Evolutionary conservation across 768 basidiomycete genomes (phyloP).

Genomic region (Piloderma croceum): DNA sequence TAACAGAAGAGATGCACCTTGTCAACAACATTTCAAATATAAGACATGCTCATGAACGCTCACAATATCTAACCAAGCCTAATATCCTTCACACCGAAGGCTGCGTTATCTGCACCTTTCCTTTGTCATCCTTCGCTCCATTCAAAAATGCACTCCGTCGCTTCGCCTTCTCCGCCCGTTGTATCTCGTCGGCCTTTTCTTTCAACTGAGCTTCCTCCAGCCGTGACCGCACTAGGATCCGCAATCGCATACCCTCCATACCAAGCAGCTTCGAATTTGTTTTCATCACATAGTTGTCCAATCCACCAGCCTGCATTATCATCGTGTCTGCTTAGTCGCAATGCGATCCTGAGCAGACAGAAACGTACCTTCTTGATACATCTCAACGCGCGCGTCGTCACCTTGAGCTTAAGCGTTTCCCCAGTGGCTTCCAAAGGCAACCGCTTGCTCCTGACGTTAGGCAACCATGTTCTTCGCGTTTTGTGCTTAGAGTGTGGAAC

Average conservation of each 20-base stretch:
- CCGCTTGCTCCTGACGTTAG: constrained; percentile 78
- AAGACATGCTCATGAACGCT: no score
- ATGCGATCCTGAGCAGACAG: background rate
- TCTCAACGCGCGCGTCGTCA: constrained; percentile 71
- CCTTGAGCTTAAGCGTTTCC: constrained; percentile 53
- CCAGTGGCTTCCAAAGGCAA: constrained; percentile 63
- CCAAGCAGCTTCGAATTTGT: constrained; percentile 30
- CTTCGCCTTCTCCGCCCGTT: no score
- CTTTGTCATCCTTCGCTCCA: no score
- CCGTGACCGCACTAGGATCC: constrained; percentile 33
- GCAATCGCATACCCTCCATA: constrained; percentile 36
- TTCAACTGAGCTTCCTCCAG: no score
- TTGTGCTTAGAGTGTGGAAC: constrained; percentile 87
- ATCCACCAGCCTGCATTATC: constrained; percentile 33
- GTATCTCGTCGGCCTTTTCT: no score
- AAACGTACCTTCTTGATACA: constrained; percentile 74
- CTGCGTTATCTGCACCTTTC: no score
- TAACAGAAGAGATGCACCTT: no score
- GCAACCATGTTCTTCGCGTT: constrained; percentile 83
- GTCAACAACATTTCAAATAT: no score
- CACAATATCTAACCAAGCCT: no score
- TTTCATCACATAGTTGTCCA: constrained; percentile 40
- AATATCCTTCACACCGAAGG: no score
- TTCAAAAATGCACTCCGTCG: no score
- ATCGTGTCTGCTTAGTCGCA: no score